Evolutionary conservation across 495 filamentous ascomycete genomes (phyloP).

Genomic region (Aspergillus nidulans): DNA sequence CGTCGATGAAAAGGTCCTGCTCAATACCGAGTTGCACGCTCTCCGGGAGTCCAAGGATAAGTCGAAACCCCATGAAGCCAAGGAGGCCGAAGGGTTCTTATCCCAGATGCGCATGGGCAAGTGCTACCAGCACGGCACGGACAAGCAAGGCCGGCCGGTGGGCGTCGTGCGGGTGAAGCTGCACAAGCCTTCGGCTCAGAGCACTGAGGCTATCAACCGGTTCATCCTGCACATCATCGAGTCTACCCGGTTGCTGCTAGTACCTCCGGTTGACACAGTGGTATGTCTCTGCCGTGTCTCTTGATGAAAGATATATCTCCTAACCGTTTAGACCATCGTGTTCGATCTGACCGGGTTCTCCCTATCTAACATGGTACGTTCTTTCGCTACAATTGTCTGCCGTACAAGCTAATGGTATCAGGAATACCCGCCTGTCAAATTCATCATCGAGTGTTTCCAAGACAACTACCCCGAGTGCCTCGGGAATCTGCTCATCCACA

Average conservation of each 20-base stretch:
- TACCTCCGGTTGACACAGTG: slow-evolving; percentile 76
- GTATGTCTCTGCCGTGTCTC: slow-evolving; percentile 47
- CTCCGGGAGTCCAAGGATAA: slow-evolving; percentile 50
- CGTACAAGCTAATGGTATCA: slow-evolving; percentile 19
- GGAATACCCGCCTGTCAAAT: slow-evolving; percentile 94
- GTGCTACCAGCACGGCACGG: slow-evolving; percentile 79
- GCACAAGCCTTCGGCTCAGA: slow-evolving; percentile 83
- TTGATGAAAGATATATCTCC: not conserved
- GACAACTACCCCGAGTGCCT: slow-evolving; percentile 93
- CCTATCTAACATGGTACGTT: slow-evolving; percentile 81
- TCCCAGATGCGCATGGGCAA: slow-evolving; percentile 85
- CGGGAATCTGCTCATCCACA: slow-evolving; percentile 83
- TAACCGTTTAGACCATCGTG: slow-evolving; percentile 57
- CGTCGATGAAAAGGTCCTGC: slow-evolving; percentile 78
- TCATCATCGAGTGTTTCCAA: slow-evolving; percentile 96
- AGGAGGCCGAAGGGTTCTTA: slow-evolving; percentile 74
- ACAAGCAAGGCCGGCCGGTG: slow-evolving; percentile 78
- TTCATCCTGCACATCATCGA: slow-evolving; percentile 94
- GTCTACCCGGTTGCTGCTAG: slow-evolving; percentile 72
- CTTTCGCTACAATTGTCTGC: not conserved
- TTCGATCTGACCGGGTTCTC: slow-evolving; percentile 95
- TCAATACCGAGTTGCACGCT: slow-evolving; percentile 65
- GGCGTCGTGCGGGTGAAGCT: slow-evolving; percentile 74
- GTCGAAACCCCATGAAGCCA: slow-evolving; percentile 49
- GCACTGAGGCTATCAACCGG: slow-evolving; percentile 70